Base-by-base conservation (phyloP, 2,329 filamentous ascomycete genomes). In the Neospermospora avenae region DNA sequence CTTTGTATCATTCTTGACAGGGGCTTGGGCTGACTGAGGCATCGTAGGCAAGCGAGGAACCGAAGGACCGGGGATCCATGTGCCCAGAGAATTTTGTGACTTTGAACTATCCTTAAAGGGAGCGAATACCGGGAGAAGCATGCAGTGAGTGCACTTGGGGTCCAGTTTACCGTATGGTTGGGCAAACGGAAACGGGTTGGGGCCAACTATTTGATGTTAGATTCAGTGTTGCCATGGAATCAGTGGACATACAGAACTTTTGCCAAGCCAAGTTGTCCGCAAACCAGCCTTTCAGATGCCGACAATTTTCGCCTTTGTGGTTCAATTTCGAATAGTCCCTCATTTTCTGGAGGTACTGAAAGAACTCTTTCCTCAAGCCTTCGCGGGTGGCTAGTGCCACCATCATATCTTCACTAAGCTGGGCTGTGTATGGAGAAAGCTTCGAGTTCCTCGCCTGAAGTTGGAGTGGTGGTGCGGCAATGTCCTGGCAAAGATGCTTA, bases 341-440 rank as follows among this genome's bases (percentile, higher is more conserved):
- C 24, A 55, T 60, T 31, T 52, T 58, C 35, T 68, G 67, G 4
- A 69, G 25, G 37, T 58, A 60, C 16, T 63, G 54, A 34, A 68
- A 69, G 44, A 69, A 68, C 20, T 53, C 45, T 39, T 37, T 52
- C 24, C 65, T 46, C 14, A 60, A 39, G 2, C 22, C 58, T 18
- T 31, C 41, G 14, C 22, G 14, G 3, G 51, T 60, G 22, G 61
- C 64, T 31, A 60, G 64, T 4, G 16, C 16, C 37, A 67, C 63
- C 67, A 69, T 69, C 2, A 59, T 3, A 10, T 54, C 56, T 37
- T 67, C 67, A 28, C 41, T 35, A 25, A 35, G 3, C n/a, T 10
- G 3, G 7, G 25, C 25, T 4, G 18, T 3, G 24, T 53, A 53
- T 25, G 14, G 18, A 8, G 13, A 4, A n/a, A 41, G 35, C 5